A percentile compares a stretch with the other conserved stretches of the same genome.
Evolutionary conservation across 805 yeast genomes (phyloP).

Genomic region (Candida vartiovaarae): DNA sequence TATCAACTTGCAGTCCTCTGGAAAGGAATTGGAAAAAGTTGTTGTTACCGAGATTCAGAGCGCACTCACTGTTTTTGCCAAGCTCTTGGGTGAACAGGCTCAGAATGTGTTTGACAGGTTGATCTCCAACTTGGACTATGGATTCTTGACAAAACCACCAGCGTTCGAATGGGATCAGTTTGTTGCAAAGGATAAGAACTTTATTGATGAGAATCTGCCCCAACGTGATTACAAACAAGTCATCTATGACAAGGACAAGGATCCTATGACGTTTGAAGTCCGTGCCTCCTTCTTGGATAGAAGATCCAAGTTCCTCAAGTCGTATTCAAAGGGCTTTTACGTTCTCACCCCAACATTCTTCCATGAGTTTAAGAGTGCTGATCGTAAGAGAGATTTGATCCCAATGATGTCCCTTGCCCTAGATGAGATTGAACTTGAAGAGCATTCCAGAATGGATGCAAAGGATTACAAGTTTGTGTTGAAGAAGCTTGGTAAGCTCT

Average conservation of each 20-base stretch:
- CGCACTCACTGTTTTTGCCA: constrained; percentile 67
- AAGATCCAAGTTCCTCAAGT: constrained; percentile 83
- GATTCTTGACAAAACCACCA: constrained; percentile 72
- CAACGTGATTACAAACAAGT: constrained; percentile 57
- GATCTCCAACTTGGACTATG: constrained; percentile 57
- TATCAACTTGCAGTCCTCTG: constrained; percentile 78
- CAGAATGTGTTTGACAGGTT: constrained; percentile 61
- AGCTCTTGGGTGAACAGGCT: constrained; percentile 64
- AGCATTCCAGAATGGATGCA: constrained; percentile 71
- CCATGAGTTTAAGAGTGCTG: constrained; percentile 84
- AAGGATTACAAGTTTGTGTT: constrained; percentile 69
- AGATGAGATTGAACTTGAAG: constrained; percentile 75
- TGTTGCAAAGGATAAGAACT: constrained; percentile 62
- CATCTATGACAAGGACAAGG: constrained; percentile 58
- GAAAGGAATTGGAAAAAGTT: constrained; percentile 81
- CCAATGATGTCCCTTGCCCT: constrained; percentile 81
- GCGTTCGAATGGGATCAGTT: constrained; percentile 86
- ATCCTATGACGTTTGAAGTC: constrained; percentile 60
- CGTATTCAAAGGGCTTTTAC: constrained; percentile 87
- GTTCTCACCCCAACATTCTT: constrained; percentile 82
- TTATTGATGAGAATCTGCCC: constrained; percentile 56
- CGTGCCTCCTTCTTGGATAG: constrained; percentile 81
- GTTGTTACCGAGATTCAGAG: constrained; percentile 83
- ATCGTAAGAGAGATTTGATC: constrained; percentile 69
- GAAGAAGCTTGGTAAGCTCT: constrained; percentile 67